Evolutionary conservation across 352 stramenopile species (phyloP), one percentile per base, ranked within the genome.

Genomic region (Pythium rhizo-oryzae): DNA sequence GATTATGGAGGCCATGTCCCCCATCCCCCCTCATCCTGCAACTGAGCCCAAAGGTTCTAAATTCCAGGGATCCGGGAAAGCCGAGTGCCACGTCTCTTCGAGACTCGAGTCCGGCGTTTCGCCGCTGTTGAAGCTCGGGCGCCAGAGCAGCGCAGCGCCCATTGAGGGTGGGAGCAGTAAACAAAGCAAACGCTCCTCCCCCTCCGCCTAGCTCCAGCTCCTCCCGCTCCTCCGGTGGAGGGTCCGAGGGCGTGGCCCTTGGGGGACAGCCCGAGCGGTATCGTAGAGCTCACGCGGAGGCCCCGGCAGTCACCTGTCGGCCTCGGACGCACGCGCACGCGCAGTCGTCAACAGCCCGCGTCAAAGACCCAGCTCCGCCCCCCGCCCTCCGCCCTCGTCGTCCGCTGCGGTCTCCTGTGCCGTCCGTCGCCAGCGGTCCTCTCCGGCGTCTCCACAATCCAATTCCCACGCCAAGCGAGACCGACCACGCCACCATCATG

Each of bases 281-380:
- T 28, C 51, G 51, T 41, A 55, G n/a, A 55, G 49, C 49, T 28
- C 16, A 57, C 41, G 41, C 41, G 12, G 8, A 41, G 39, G 39
- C 50, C 25, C 12, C 16, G 11, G 15, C 13, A 57, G 50, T 30
- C 21, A 56, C 25, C 24, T 21, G 24, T 11, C 11, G 25, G 21
- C 24, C 16, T 24, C 25, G 24, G 23, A 28, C 24, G 50, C 24
- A 33, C 23, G 23, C 50, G 49, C 49, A 55, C 24, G 23, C 50
- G 23, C 50, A 56, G 50, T 56, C 50, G 50, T n/a, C 50, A 56
- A 56, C 50, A 6, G 8, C 25, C 50, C 23, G 50, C 25, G 50
- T 39, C 50, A 56, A n/a, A n/a, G 50, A 18, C 8, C 50, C 23
- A 54, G 13, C 24, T n/a, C 41, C 11, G 18, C 18, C 41, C 41